Conservation (phyloP, 1,139 yeast species). For the Suhomyces wounanorum region DNA sequence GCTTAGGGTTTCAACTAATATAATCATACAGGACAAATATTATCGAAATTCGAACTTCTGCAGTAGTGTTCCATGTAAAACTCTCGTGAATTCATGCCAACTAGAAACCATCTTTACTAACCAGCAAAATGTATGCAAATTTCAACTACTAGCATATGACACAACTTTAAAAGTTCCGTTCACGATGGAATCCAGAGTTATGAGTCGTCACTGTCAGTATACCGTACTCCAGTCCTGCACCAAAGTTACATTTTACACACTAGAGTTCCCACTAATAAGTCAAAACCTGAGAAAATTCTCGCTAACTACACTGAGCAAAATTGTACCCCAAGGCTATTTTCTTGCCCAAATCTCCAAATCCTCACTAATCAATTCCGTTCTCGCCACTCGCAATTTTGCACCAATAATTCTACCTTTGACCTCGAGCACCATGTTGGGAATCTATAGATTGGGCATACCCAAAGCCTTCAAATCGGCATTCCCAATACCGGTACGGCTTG, state of each 20-base stretch:
- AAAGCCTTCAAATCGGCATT: background rate
- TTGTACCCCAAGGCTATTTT: background rate
- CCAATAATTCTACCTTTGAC: background rate
- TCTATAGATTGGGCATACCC: constrained; percentile 7
- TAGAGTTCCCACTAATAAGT: background rate
- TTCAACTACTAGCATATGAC: no score
- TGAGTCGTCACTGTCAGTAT: no score
- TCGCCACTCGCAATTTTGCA: constrained; percentile 1
- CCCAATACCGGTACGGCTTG: constrained; percentile 1
- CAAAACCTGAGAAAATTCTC: background rate
- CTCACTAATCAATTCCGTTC: background rate
- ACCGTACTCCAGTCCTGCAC: no score
- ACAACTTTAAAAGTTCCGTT: no score
- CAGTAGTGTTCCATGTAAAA: no score
- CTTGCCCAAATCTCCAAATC: background rate
- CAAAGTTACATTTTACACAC: no score
- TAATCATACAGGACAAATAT: background rate
- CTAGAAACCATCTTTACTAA: no score
- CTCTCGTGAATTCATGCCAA: no score
- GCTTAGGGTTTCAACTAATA: background rate
- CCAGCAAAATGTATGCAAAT: no score
- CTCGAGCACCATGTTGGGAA: constrained; percentile 7
- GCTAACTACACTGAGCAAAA: background rate
- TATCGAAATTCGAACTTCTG: no score
- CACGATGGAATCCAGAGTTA: no score